These are phyloP conservation scores for Colletotrichum incanum DNA, from an alignment of 2,329 filamentous ascomycete species.

Conservation along the genomic window DNA sequence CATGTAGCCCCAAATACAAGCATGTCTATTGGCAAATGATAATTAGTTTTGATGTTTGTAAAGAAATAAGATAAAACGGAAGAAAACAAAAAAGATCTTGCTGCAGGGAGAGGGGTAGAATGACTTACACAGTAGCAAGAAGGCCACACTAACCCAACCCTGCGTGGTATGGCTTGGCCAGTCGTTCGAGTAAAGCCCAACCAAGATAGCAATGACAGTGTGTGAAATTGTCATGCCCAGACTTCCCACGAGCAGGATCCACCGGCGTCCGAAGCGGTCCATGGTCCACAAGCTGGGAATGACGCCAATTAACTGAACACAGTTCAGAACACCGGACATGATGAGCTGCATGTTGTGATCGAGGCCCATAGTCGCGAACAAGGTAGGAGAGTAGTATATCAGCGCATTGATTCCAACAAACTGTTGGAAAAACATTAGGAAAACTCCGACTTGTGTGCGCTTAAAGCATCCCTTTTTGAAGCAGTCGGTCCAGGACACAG, in stretches of 20 bases:
- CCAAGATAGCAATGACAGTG: conserved; percentile 67
- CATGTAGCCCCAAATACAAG: conserved; percentile 72
- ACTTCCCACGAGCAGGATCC: conserved; percentile 61
- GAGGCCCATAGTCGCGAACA: conserved; percentile 59
- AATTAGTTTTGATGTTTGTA: not conserved
- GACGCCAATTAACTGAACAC: conserved; percentile 63
- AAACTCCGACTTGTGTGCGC: conserved; percentile 61
- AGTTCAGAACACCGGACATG: conserved; percentile 59
- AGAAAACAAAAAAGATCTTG: no score
- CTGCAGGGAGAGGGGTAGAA: not conserved
- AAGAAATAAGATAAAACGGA: no score
- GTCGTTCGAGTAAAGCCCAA: conserved; percentile 62
- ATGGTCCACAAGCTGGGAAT: conserved; percentile 63
- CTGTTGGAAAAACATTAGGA: conserved; percentile 72
- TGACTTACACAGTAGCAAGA: conserved; percentile 24
- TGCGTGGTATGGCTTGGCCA: conserved; percentile 64
- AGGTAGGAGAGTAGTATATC: conserved; percentile 64
- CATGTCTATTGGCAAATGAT: conserved; percentile 66
- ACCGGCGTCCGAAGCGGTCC: conserved; percentile 63
- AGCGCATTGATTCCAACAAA: conserved; percentile 47
- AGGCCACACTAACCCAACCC: conserved; percentile 70
- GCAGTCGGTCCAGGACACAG: conserved; percentile 65
- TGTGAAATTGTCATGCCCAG: conserved; percentile 65
- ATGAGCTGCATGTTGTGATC: conserved; percentile 54
- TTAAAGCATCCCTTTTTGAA: conserved; percentile 65